phyloP scores from a whole-genome alignment of 768 basidiomycete species.

The Mycena albidolilacea region DNA sequence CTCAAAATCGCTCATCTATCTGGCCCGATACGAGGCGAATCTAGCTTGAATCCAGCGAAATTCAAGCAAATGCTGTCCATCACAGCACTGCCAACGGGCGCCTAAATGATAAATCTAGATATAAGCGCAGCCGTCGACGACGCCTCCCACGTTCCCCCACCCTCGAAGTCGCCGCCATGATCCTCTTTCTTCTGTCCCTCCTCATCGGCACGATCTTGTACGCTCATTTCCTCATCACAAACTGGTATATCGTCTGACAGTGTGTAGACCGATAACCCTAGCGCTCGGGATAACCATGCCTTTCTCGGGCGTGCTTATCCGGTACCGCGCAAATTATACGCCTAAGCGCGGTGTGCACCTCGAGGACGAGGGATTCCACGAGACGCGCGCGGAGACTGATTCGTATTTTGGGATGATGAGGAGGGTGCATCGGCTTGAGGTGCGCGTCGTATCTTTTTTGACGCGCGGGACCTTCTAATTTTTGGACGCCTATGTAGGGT shows the following conservation, averaged over 20 bases:
- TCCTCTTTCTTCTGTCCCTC: not conserved
- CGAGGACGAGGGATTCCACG: not conserved
- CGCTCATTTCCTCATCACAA: not conserved
- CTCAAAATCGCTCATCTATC: too few relatives aligned
- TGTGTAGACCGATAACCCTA: not conserved
- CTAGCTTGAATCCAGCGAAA: too few relatives aligned
- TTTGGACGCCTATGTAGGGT: not conserved
- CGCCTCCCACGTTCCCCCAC: not conserved
- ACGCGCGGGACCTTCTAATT: too few relatives aligned
- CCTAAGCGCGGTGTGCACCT: slow-evolving; percentile 9
- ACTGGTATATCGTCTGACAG: not conserved
- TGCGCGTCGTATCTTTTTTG: not conserved
- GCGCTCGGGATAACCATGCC: slow-evolving; percentile 20
- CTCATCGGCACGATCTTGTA: not conserved
- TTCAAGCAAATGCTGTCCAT: too few relatives aligned
- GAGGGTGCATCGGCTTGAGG: slow-evolving; percentile 21
- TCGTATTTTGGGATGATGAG: slow-evolving; percentile 23
- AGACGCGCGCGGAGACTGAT: not conserved
- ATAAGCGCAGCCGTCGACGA: not conserved
- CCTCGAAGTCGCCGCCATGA: not conserved
- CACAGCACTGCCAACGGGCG: not conserved
- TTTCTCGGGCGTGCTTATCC: slow-evolving; percentile 16
- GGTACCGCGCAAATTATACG: slow-evolving; percentile 15
- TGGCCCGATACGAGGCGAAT: too few relatives aligned
- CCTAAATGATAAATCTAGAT: not conserved